These are phyloP conservation scores for Silene latifolia DNA, from an alignment of 148 eudicot genomes.

Conservation along the genomic window DNA sequence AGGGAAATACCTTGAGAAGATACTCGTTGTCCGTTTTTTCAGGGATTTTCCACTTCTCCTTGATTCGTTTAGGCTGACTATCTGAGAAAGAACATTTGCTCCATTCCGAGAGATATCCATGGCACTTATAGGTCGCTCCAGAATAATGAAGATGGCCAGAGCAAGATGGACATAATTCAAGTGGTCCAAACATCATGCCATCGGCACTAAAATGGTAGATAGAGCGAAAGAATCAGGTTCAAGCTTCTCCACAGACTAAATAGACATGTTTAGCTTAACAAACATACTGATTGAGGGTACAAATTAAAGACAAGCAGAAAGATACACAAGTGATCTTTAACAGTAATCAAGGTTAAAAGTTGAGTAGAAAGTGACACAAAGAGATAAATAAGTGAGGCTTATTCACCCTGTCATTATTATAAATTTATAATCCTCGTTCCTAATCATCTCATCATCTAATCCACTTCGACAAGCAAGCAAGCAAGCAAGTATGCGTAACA, in stretches of 20 bases:
- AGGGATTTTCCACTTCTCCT: conserved; percentile 88
- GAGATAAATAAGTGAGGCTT: background rate
- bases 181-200: conserved; percentile 94
- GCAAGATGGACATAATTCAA: conserved; percentile 59
- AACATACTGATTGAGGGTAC: no score
- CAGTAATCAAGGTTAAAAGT: no score
- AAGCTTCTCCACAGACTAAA: background rate
- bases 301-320: no score
- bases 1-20: conserved; percentile 66
- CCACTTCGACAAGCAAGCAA: no score
- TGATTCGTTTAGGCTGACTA: conserved; percentile 65
- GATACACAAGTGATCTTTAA: no score
- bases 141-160: conserved; percentile 68
- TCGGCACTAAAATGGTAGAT: conserved; percentile 63
- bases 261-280: no score
- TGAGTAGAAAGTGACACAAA: background rate
- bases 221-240: conserved; percentile 7
- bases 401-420: background rate
- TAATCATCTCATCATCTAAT: background rate
- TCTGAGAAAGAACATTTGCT: conserved; percentile 81
- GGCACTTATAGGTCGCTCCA: conserved; percentile 74
- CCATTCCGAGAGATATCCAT: conserved; percentile 85
- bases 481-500: background rate
- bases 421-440: background rate
- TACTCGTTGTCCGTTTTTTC: conserved; percentile 66